Conservation (phyloP, 306 rosid genomes). For the Trichosanthes truncata region DNA sequence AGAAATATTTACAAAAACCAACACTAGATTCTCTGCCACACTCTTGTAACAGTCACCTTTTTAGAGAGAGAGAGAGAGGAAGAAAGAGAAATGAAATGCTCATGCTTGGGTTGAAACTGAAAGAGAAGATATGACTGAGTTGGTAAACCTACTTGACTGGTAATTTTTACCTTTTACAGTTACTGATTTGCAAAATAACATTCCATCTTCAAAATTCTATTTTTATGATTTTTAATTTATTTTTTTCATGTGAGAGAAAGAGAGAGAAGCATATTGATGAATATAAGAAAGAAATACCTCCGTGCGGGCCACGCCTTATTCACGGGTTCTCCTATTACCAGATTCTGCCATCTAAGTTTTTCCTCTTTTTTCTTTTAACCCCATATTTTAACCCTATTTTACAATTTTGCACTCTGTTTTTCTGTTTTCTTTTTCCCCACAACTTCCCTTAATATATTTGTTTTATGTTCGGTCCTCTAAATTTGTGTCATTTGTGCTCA, state of each 20-base stretch:
- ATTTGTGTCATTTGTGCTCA: neutral
- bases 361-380: neutral
- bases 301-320: slow-evolving; percentile 64
- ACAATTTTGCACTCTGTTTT: neutral
- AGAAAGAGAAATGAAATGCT: neutral
- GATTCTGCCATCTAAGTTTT: slow-evolving; percentile 32
- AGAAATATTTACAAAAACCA: neutral
- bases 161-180: neutral
- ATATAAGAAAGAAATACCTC: slow-evolving; percentile 26
- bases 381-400: neutral
- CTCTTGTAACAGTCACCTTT: neutral
- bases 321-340: slow-evolving; percentile 76
- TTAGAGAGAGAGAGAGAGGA: neutral
- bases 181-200: neutral
- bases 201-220: neutral
- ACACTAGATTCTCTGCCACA: slow-evolving; percentile 4
- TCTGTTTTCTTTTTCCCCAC: neutral
- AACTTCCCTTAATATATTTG: neutral
- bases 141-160: neutral
- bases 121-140: neutral
- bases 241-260: neutral
- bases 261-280: slow-evolving; percentile 2
- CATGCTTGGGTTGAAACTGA: neutral
- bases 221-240: neutral
- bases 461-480: neutral